These are phyloP conservation scores for Penicillium nordicum DNA, from an alignment of 2,329 filamentous ascomycete genomes.

Conservation along the genomic window DNA sequence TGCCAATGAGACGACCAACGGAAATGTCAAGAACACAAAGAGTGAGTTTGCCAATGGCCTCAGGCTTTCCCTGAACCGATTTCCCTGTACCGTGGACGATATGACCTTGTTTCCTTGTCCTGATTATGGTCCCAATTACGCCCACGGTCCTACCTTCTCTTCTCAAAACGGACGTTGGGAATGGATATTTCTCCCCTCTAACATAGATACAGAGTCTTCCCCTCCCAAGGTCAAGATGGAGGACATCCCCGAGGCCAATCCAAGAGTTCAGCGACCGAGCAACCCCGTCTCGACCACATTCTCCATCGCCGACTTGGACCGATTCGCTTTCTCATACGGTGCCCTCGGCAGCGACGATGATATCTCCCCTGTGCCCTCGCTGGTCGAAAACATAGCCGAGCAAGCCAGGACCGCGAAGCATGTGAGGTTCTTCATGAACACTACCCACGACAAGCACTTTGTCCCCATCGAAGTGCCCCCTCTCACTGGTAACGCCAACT, in stretches of 20 bases:
- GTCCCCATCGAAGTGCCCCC: background rate
- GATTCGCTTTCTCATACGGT: background rate
- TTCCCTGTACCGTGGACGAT: background rate
- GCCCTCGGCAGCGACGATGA: background rate
- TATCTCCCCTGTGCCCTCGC: background rate
- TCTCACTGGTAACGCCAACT: constrained; percentile 4
- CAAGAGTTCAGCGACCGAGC: background rate
- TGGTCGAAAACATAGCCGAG: background rate
- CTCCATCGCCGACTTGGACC: background rate
- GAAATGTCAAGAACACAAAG: background rate
- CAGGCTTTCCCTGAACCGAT: background rate
- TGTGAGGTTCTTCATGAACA: constrained; percentile 7
- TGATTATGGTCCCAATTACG: background rate
- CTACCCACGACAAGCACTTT: constrained; percentile 2
- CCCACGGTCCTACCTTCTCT: background rate
- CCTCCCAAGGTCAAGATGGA: background rate
- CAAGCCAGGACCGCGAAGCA: background rate
- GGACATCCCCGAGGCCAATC: background rate
- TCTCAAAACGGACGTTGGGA: background rate
- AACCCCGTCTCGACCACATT: background rate
- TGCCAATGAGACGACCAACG: background rate
- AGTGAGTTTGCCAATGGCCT: background rate
- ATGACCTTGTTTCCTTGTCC: background rate
- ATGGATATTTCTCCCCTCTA: background rate
- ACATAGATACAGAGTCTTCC: background rate